Evolutionary conservation across 139 green algal genomes (phyloP).

Genomic region (Dunaliella primolecta): DNA sequence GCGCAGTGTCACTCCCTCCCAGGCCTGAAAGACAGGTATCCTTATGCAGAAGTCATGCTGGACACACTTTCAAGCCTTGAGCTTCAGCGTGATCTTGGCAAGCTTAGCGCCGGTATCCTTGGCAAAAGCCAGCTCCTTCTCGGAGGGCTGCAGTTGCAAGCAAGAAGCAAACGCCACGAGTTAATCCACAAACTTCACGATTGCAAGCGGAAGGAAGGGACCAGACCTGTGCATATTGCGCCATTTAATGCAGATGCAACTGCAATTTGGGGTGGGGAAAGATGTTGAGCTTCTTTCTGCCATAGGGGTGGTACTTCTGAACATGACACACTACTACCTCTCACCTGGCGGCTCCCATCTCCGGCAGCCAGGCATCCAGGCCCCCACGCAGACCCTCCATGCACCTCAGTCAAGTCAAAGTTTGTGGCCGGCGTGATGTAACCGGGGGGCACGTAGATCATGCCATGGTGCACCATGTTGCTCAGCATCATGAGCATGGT

Average conservation of each 20-base stretch:
- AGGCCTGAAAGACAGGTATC: no score
- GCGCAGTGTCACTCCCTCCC: no score
- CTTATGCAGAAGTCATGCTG: no score
- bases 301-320: no score
- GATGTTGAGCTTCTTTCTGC: no score
- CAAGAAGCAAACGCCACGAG: no score
- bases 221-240: neutral
- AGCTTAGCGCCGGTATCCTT: constrained; percentile 19
- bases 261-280: no score
- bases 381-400: constrained; percentile 71
- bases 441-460: constrained; percentile 79
- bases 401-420: constrained; percentile 46
- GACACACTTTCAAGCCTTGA: constrained; percentile 34
- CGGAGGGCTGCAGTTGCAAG: constrained; percentile 39
- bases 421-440: constrained; percentile 43
- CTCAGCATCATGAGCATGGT: constrained; percentile 64
- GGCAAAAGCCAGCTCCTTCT: constrained; percentile 65
- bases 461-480: constrained; percentile 79
- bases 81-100: constrained; percentile 24
- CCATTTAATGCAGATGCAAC: neutral
- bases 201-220: neutral
- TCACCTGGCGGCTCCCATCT: constrained; percentile 54
- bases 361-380: constrained; percentile 60
- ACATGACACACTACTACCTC: no score
- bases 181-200: no score